Evolutionary conservation across 768 basidiomycete species (phyloP), one percentile per base, ranked within the genome.

Genomic region (Agaricus sinodeliciosus): DNA sequence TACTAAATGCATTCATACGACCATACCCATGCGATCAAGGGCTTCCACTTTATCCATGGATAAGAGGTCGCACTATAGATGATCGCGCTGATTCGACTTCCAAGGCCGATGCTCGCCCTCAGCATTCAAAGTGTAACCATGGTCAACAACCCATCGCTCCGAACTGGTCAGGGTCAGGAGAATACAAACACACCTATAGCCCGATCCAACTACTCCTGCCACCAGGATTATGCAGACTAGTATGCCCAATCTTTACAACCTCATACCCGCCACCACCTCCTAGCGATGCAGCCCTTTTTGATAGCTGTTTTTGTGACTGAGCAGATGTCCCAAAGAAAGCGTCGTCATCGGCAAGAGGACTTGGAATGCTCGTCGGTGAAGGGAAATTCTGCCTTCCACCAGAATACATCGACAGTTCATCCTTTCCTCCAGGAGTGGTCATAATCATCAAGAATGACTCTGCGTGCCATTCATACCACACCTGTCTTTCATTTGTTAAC

Each of bases 381-480:
- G 39, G 56, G 11, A 61, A 55, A 47, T 57, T 50, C 28, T 61
- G 39, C 43, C 52, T 48, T n/a, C 51, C 25, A n/a, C 49, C 37
- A 19, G 44, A 43, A 11, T 60, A 62, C 41, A 67, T 41, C 5
- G 51, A 45, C 13, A 66, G 62, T 9, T 72, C 67, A 55, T 63
- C 65, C 31, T 65, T 64, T 13, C 66, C 54, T 4, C 66, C 62
- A 19, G 67, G 51, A 34, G 64, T 62, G 37, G 66, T 67, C 31
- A 79, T 73, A 15, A 85, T 72, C 4, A 88, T 81, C 48, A 98
- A 72, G 72, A 90, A 98, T 15, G 92, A 85, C 62, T 97, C 94
- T 0, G 93, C 94, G 63, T 88, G 85, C 96, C 96, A 99, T 69
- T 98, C 96, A 68, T 98, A 98, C 96, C 96, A 99, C 12, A 99